Percentiles rank a stretch among this genome's conserved stretches.
These are phyloP conservation scores for Solanum peruvianum DNA, from an alignment of 257 asterid species.

Conservation along the genomic window DNA sequence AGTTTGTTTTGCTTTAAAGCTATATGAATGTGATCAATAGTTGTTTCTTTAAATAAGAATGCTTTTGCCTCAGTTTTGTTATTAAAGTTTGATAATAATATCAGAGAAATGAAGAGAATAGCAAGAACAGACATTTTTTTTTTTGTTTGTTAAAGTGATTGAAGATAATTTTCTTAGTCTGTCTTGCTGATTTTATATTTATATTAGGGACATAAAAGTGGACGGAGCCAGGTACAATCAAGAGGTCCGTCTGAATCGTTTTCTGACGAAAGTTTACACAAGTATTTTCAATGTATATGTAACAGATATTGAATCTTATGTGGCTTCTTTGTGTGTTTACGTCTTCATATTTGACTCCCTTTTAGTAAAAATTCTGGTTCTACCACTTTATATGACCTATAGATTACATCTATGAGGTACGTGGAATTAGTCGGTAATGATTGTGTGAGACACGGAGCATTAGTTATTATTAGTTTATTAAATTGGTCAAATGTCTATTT, in stretches of 20 bases:
- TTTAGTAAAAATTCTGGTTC: background rate
- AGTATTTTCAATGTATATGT: too few species aligned
- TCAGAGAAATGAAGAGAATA: background rate
- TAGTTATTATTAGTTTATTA: too few species aligned
- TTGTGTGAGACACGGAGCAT: background rate
- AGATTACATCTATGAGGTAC: background rate
- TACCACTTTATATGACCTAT: accelerated
- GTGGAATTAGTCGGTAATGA: background rate
- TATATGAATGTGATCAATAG: slow-evolving; percentile 19
- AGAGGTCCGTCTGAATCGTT: background rate
- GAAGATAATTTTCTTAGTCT: background rate
- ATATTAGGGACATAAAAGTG: background rate
- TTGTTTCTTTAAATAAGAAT: slow-evolving; percentile 42
- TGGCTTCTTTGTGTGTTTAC: too few species aligned
- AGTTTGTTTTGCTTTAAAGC: slow-evolving; percentile 23
- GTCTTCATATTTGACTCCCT: too few species aligned
- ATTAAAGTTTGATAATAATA: background rate
- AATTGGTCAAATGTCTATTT: too few species aligned
- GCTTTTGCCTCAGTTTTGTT: background rate
- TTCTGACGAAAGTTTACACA: too few species aligned
- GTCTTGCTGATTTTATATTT: background rate
- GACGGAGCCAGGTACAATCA: background rate
- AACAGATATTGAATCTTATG: too few species aligned
- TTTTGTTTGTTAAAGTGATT: background rate
- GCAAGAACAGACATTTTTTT: background rate